These are phyloP conservation scores for Talaromyces pinophilus DNA, from an alignment of 2,329 filamentous ascomycete species.

Conservation along the genomic window DNA sequence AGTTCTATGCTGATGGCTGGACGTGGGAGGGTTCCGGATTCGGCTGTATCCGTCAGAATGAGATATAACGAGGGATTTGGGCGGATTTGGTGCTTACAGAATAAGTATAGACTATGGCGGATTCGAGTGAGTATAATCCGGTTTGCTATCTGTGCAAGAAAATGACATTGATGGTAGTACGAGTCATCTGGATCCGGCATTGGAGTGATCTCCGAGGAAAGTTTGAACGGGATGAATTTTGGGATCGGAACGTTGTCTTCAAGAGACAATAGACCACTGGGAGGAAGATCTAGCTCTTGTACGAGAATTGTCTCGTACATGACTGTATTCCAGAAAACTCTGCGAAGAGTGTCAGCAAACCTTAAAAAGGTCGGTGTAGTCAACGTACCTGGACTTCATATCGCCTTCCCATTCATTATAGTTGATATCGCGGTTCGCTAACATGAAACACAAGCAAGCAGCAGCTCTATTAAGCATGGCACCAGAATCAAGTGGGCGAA, in stretches of 20 bases:
- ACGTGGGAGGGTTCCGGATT: constrained; percentile 49
- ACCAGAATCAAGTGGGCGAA: constrained; percentile 58
- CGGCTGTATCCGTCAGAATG: constrained; percentile 29
- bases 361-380: neutral
- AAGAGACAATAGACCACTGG: constrained; percentile 53
- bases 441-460: constrained; percentile 51
- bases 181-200: constrained; percentile 52
- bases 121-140: constrained; percentile 58
- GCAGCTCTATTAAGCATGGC: constrained; percentile 56
- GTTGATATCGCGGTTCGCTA: constrained; percentile 49
- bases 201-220: constrained; percentile 34
- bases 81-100: constrained; percentile 36
- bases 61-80: constrained; percentile 17
- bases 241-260: constrained; percentile 57
- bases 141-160: constrained; percentile 58
- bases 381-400: constrained; percentile 50
- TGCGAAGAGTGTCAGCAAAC: constrained; percentile 7
- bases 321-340: constrained; percentile 58
- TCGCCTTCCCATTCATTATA: constrained; percentile 57
- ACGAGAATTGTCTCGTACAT: constrained; percentile 60
- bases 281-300: constrained; percentile 56
- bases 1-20: constrained; percentile 54
- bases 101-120: constrained; percentile 54
- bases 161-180: constrained; percentile 57
- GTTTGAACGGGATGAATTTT: constrained; percentile 53